These are phyloP conservation scores for Wickerhamiella brachini DNA, from an alignment of 805 yeast species.

Conservation along the genomic window DNA sequence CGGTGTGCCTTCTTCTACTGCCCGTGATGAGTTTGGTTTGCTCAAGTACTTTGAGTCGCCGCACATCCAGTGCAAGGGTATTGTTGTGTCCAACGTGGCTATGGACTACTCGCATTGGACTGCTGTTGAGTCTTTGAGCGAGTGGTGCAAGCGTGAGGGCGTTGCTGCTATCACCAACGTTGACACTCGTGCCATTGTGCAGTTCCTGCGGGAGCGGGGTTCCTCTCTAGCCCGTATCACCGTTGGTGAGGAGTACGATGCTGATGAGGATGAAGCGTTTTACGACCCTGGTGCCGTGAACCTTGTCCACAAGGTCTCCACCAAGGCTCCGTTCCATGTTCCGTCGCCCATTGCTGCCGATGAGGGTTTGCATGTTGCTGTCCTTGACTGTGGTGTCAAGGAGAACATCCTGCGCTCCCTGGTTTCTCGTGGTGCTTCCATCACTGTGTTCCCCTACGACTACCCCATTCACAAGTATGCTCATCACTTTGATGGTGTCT, in stretches of 20 bases:
- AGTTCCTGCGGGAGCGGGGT: slow-evolving; percentile 90
- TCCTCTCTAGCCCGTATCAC: slow-evolving; percentile 84
- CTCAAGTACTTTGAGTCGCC: slow-evolving; percentile 88
- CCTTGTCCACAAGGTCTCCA: slow-evolving; percentile 84
- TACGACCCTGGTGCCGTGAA: slow-evolving; percentile 83
- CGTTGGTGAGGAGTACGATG: slow-evolving; percentile 82
- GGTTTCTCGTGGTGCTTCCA: slow-evolving; percentile 87
- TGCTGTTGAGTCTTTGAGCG: slow-evolving; percentile 87
- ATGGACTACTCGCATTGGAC: slow-evolving; percentile 98
- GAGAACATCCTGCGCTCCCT: slow-evolving; percentile 91
- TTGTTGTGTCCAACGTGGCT: slow-evolving; percentile 92
- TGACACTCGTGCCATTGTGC: slow-evolving; percentile 89
- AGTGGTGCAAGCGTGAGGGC: slow-evolving; percentile 94
- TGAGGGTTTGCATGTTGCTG: slow-evolving; percentile 68
- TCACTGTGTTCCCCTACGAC: slow-evolving; percentile 93
- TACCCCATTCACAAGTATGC: slow-evolving; percentile 88
- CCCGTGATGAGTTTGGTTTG: slow-evolving; percentile 70
- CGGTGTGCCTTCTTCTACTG: slow-evolving; percentile 84
- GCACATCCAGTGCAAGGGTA: slow-evolving; percentile 83
- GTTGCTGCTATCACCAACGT: slow-evolving; percentile 95
- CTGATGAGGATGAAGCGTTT: slow-evolving; percentile 81
- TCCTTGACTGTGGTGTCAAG: slow-evolving; percentile 96
- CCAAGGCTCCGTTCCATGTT: slow-evolving; percentile 88
- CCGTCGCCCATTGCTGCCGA: slow-evolving; percentile 36
- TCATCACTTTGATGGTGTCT: slow-evolving; percentile 83